Evolutionary conservation across 805 yeast species (phyloP).

Genomic region (Candida sanyiensis): DNA sequence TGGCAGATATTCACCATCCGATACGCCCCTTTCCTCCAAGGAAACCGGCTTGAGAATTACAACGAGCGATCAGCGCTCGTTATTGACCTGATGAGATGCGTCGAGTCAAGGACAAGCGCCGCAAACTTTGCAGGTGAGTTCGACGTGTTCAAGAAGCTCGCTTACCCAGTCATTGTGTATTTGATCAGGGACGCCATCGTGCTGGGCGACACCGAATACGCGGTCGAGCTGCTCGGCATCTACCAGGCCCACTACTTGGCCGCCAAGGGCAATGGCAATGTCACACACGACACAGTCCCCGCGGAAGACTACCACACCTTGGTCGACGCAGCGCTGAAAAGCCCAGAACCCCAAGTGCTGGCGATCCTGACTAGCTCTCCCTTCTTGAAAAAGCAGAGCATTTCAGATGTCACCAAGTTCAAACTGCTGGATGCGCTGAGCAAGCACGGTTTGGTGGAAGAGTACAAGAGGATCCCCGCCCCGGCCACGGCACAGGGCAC

Average conservation of each 20-base stretch:
- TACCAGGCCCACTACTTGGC: neutral
- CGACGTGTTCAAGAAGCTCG: conserved; percentile 4
- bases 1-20: conserved; percentile 3
- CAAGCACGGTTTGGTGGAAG: conserved; percentile 1
- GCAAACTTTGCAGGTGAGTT: neutral
- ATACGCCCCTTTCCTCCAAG: conserved; percentile 8
- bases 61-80: conserved; percentile 4
- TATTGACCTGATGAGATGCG: conserved; percentile 1
- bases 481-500: neutral
- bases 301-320: conserved; percentile 14
- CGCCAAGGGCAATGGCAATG: neutral
- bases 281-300: neutral
- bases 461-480: neutral
- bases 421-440: neutral
- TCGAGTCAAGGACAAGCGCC: neutral
- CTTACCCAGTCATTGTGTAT: conserved; percentile 11
- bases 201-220: conserved; percentile 3
- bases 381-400: neutral
- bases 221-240: conserved; percentile 5
- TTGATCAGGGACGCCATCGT: conserved; percentile 10
- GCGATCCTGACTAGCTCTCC: neutral
- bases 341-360: conserved; percentile 1
- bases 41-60: conserved; percentile 8
- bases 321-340: conserved; percentile 2
- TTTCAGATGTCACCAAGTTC: neutral